Conservation (phyloP, 345 rosid species). For the Conringia planisiliqua region DNA sequence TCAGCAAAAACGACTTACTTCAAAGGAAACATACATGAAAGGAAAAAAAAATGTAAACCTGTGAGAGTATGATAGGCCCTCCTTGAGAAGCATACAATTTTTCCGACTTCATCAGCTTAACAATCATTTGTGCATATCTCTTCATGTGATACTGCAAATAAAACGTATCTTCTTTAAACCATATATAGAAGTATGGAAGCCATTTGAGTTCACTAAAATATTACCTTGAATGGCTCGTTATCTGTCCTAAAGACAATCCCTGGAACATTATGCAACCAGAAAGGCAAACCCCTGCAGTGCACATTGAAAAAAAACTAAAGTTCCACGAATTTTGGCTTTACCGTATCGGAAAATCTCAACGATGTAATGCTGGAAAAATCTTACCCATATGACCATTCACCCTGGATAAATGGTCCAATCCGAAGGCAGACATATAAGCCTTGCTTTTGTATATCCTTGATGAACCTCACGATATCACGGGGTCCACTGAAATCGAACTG, state of each 20-base stretch:
- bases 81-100: constrained; percentile 77
- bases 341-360: neutral
- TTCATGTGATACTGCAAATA: constrained; percentile 55
- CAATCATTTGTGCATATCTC: constrained; percentile 52
- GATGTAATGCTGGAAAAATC: neutral
- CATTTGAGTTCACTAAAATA: neutral
- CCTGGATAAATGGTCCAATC: constrained; percentile 77
- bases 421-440: constrained; percentile 71
- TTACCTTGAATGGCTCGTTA: constrained; percentile 80
- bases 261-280: constrained; percentile 71
- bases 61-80: constrained; percentile 85
- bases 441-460: constrained; percentile 59
- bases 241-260: constrained; percentile 72
- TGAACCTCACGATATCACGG: constrained; percentile 59
- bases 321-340: neutral
- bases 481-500: constrained; percentile 81
- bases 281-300: constrained; percentile 64
- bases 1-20: neutral
- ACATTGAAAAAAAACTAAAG: neutral
- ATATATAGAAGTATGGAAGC: neutral
- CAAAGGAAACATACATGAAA: neutral
- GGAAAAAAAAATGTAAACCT: constrained; percentile 38
- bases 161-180: neutral
- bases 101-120: constrained; percentile 64
- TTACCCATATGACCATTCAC: constrained; percentile 89